phyloP scores from a whole-genome alignment of 768 basidiomycete species.

The Lactarius sp. region DNA sequence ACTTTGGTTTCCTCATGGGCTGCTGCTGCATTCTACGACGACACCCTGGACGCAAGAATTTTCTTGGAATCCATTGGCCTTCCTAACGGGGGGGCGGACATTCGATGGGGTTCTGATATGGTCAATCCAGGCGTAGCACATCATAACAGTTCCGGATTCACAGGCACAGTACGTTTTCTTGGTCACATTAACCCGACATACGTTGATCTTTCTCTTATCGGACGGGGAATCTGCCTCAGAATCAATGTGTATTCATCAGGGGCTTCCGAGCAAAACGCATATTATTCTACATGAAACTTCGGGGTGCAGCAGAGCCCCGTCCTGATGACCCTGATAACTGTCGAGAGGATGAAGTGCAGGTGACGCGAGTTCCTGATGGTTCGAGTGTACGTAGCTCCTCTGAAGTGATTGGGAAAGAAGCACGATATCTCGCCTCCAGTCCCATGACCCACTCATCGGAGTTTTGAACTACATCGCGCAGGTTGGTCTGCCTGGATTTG shows the following conservation, averaged over 20 bases:
- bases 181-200: not conserved
- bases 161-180: not conserved
- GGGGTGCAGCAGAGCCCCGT: constrained; percentile 5
- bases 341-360: not conserved
- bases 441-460: constrained; percentile 8
- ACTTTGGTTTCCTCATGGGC: not conserved
- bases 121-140: not conserved
- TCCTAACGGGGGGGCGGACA: not conserved
- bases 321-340: not conserved
- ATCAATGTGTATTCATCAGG: constrained; percentile 17
- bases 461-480: constrained; percentile 13
- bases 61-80: not conserved
- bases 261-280: constrained; percentile 16
- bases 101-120: not conserved
- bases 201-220: not conserved
- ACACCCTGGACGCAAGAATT: not conserved
- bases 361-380: not conserved
- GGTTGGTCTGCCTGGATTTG: not conserved
- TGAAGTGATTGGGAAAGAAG: not conserved
- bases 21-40: not conserved
- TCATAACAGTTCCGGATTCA: not conserved
- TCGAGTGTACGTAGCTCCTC: not conserved
- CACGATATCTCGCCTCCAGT: not conserved
- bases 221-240: not conserved
- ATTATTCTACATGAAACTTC: not conserved